These are phyloP conservation scores for Sicyos edulis DNA, from an alignment of 306 rosid species.

Conservation along the genomic window DNA sequence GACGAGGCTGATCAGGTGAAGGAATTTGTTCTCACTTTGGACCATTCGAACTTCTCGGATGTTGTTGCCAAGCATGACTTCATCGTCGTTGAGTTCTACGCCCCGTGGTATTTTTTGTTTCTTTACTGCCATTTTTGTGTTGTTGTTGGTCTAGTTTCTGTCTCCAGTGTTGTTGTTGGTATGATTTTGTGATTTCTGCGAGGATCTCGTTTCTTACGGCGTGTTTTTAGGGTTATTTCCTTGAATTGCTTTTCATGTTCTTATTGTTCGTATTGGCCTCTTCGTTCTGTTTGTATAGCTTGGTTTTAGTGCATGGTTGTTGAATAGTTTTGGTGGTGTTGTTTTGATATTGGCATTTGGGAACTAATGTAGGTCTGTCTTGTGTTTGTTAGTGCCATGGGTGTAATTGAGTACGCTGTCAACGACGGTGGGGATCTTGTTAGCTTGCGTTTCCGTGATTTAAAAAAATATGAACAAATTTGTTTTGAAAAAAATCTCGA, in stretches of 20 bases:
- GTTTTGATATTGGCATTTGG: not conserved
- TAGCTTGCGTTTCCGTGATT: too few relatives aligned
- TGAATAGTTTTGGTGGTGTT: too few relatives aligned
- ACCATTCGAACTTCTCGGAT: constrained; percentile 69
- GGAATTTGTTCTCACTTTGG: constrained; percentile 81
- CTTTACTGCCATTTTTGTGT: not conserved
- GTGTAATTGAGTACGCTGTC: not conserved
- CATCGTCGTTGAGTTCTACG: constrained; percentile 90
- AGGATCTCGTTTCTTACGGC: not conserved
- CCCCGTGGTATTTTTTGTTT: constrained; percentile 53
- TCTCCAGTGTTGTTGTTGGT: not conserved
- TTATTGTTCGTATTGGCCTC: not conserved
- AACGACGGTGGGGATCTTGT: too few relatives aligned
- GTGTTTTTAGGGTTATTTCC: not conserved
- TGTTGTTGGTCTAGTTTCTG: not conserved
- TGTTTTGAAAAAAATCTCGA: too few relatives aligned
- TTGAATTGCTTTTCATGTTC: not conserved
- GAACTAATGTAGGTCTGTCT: not conserved
- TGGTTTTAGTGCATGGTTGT: constrained; percentile 1
- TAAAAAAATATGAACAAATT: too few relatives aligned
- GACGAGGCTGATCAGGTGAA: constrained; percentile 36
- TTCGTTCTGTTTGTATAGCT: not conserved
- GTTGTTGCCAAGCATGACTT: constrained; percentile 63
- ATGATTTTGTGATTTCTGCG: constrained; percentile 1
- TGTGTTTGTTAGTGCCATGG: not conserved